A percentile compares a stretch with the other conserved stretches of the same genome.
Evolutionary conservation across 306 rosid genomes (phyloP).

Genomic region (Sindora glabra): DNA sequence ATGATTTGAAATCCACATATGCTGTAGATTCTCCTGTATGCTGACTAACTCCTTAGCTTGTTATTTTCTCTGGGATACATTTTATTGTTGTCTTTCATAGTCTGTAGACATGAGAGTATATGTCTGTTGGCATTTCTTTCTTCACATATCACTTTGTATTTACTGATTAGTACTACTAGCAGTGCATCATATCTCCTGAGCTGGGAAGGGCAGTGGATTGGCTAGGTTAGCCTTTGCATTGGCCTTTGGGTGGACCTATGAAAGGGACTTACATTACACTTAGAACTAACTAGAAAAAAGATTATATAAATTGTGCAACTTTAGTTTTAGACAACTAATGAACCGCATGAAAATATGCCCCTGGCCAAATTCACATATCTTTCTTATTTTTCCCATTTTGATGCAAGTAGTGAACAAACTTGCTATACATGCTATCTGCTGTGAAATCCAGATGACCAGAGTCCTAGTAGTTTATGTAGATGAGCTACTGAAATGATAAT

Average conservation of each 20-base stretch:
- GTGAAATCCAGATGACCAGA: not conserved
- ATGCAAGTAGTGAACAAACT: not conserved
- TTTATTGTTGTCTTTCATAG: not conserved
- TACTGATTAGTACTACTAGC: not conserved
- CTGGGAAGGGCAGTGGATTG: not conserved
- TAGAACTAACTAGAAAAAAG: not conserved
- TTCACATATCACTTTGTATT: not conserved
- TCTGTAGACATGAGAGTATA: not conserved
- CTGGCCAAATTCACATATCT: not conserved
- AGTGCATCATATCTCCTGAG: not conserved
- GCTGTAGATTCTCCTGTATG: constrained; percentile 61
- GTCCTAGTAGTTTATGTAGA: not conserved
- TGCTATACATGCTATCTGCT: not conserved
- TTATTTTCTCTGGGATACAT: not conserved
- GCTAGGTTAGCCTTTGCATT: not conserved
- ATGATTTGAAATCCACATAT: constrained; percentile 71
- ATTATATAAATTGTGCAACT: not conserved
- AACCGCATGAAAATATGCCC: not conserved
- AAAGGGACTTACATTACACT: not conserved
- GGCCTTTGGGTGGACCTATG: not conserved
- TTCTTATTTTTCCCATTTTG: not conserved
- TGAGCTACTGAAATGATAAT: not conserved
- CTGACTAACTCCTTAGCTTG: constrained; percentile 5
- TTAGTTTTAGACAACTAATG: not conserved
- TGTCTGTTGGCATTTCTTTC: not conserved